Evolutionary conservation across 2,329 filamentous ascomycete species (phyloP).

Genomic region (Fusarium sp.): DNA sequence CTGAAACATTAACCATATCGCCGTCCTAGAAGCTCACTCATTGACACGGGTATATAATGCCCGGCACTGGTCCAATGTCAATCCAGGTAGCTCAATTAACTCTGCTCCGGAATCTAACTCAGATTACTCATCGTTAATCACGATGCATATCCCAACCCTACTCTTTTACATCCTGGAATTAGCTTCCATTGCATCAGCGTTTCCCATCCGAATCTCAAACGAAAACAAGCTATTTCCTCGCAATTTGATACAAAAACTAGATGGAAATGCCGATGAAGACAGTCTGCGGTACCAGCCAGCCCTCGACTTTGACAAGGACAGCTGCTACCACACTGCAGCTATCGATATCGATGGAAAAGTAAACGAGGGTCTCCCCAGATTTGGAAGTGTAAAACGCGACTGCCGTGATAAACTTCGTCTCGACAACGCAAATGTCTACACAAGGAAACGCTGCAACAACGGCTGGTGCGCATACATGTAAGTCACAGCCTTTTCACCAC

Average conservation of each 20-base stretch:
- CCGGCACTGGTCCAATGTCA: background rate
- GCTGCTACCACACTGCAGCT: background rate
- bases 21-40: accelerated
- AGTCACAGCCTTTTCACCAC: background rate
- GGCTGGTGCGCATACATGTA: constrained; percentile 2
- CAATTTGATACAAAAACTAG: background rate
- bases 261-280: background rate
- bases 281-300: background rate
- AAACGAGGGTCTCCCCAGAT: background rate
- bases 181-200: background rate
- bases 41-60: background rate
- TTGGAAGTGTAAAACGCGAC: accelerated
- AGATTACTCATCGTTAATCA: too few species aligned
- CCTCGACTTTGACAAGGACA: background rate
- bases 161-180: background rate
- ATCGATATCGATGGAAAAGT: accelerated
- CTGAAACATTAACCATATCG: background rate
- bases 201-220: background rate
- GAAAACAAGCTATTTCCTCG: background rate
- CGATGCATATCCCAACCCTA: background rate
- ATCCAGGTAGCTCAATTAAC: background rate
- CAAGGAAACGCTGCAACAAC: constrained; percentile 5
- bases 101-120: background rate
- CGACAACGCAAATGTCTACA: background rate
- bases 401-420: background rate